Evolutionary conservation across 2,329 filamentous ascomycete genomes (phyloP), one percentile per base, ranked within the genome.

Genomic region (Ophiostoma pallidulum): DNA sequence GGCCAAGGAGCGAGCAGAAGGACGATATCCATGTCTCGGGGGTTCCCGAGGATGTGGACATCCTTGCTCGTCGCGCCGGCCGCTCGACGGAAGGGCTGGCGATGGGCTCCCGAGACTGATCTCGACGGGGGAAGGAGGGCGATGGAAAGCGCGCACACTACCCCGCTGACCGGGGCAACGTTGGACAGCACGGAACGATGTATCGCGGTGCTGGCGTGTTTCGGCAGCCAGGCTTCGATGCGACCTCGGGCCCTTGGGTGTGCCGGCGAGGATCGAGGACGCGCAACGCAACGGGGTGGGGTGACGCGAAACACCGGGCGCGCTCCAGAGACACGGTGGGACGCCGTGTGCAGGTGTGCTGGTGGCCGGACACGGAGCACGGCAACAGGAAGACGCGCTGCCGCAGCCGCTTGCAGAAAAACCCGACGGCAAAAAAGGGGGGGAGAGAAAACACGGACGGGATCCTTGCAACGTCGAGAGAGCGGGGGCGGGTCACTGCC

Each of bases 1-100:
- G 92, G 53, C 92, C 92, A 51, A 97, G 78, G 39, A 97, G 74
- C 33, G 87, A 89, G 73, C 92, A 98, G 66, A 96, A 98, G 50
- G 90, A 94, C 54, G 88, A 85, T 71, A 98, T 97, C 92, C 92
- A 98, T 48, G 90, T 94, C 72, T 98, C 92, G 53, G 76, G 75
- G 26, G 73, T 67, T 46, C 74, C 76, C 46, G 77, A 80, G 43
- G 77, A 78, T 47, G 74, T 74, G 57, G 77, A 80, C 77, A 80
- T 80, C 45, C 48, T 67, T n/a, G 5, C 18, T 16, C 13, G 16
- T 16, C 6, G 32, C 32, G 32, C 32, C 24, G 6, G 16, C 33
- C n/a, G 16, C n/a, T 36, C n/a, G 14, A 12, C 31, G 10, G 14
- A 33, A 13, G 31, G 31, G 12, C 7, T 8, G 24, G 24, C n/a